Base-by-base conservation (phyloP, 2,329 filamentous ascomycete genomes). In the Fulvia fulva region DNA sequence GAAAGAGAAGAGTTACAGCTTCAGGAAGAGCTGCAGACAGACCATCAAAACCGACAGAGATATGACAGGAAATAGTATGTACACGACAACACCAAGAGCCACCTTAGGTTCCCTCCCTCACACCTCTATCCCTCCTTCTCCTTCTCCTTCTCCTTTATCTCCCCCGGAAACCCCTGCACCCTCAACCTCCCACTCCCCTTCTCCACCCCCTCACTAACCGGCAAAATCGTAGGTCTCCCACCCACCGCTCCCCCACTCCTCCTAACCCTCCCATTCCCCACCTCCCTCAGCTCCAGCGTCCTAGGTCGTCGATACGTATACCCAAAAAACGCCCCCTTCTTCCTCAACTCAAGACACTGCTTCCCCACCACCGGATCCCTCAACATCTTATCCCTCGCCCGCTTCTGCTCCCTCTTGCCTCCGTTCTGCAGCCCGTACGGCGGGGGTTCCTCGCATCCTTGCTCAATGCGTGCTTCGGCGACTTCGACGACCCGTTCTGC, bases 361-460 rank as follows among this genome's bases (percentile, higher is more conserved):
- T 80, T 81, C 43, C 85, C 87, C 6, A 87, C 82, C 8, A 78
- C 75, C 25, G 80, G 81, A 72, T 97, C 93, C 45, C 93, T 81
- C 26, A 97, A 77, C 57, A 97, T 75, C 67, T 88, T 88, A 73
- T 99, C 94, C n/a, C 92, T 81, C 0, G 93, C 86, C 61, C 92
- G 77, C 73, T 90, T 94, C 70, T 82, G 87, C 70, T 92, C 87
- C 68, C 86, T 88, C 51, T 76, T 79, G 47, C 28, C 60, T 58
- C 53, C 12, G 28, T 12, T 2, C 2, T 1, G 28, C 28, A 32
- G 21, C 37, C n/a, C n/a, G 37, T 53, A 47, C 21, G 37, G 22
- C 23, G 53, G 22, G 23, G 41, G 23, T 9, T 53, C 46, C 22
- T 59, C 55, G 30, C 56, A 34, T 12, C 62, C 66, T 44, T 54